Conservation (phyloP, 2,329 filamentous ascomycete species). For the Alternaria ethzedia region DNA sequence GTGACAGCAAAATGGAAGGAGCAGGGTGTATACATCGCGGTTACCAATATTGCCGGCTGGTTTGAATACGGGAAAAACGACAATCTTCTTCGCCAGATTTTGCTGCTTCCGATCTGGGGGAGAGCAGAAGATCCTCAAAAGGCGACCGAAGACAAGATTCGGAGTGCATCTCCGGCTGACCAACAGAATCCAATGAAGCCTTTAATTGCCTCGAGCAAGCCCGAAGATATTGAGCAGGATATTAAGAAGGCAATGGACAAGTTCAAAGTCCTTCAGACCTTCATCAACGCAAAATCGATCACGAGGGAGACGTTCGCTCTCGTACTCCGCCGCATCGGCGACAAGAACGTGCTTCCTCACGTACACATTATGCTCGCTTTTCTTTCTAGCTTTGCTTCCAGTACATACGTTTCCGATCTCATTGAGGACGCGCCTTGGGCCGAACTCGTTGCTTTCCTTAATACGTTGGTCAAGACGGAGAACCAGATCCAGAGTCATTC, state of each 20-base stretch:
- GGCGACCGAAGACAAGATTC: slow-evolving; percentile 13
- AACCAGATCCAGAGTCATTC: slow-evolving; percentile 17
- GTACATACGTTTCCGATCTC: slow-evolving; percentile 40
- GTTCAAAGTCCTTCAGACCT: slow-evolving; percentile 23
- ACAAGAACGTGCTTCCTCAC: slow-evolving; percentile 67
- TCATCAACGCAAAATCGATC: slow-evolving; percentile 49
- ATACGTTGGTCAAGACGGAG: slow-evolving; percentile 55
- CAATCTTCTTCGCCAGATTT: slow-evolving; percentile 44
- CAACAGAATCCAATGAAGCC: neutral
- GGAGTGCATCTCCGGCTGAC: slow-evolving; percentile 13
- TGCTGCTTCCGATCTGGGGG: slow-evolving; percentile 14
- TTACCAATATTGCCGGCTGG: slow-evolving; percentile 62
- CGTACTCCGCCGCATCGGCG: slow-evolving; percentile 60
- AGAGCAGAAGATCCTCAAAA: slow-evolving; percentile 9
- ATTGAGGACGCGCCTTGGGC: slow-evolving; percentile 60
- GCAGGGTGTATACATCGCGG: slow-evolving; percentile 64
- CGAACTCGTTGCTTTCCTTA: slow-evolving; percentile 59
- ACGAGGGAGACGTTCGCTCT: slow-evolving; percentile 55
- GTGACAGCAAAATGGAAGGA: slow-evolving; percentile 62
- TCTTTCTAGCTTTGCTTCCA: slow-evolving; percentile 54
- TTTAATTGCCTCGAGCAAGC: slow-evolving; percentile 23
- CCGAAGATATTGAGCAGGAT: slow-evolving; percentile 10
- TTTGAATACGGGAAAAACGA: slow-evolving; percentile 61
- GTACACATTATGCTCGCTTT: slow-evolving; percentile 69
- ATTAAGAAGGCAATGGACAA: slow-evolving; percentile 12